Conservation (phyloP, 2,329 filamentous ascomycete genomes). For the Penicillium sp. region DNA sequence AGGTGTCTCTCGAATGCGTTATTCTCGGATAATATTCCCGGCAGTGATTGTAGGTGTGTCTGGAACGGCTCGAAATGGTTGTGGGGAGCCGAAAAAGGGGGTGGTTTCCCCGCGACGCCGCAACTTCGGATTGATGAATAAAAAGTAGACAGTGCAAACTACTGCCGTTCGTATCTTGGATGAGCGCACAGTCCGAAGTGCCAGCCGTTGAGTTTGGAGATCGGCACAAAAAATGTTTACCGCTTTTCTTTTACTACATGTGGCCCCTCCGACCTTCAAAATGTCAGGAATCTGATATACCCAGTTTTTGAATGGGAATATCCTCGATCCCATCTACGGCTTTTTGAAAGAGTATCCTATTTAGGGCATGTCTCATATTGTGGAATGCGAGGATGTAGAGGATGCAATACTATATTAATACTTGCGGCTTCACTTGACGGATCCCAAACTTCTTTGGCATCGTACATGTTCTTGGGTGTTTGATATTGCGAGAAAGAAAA, state of each 20-base stretch:
- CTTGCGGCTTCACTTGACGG: no score
- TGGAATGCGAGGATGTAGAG: no score
- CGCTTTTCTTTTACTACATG: background rate
- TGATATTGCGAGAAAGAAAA: no score
- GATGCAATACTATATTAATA: no score
- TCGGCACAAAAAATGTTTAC: conserved; percentile 20
- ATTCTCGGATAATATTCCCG: background rate
- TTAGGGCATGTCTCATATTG: no score
- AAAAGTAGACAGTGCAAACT: background rate
- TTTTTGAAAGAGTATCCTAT: no score
- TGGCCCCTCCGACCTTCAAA: background rate
- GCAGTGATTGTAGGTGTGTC: conserved; percentile 1
- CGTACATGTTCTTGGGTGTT: no score
- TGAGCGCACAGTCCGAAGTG: conserved; percentile 8
- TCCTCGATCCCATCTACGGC: background rate
- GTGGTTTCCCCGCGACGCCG: conserved; percentile 10
- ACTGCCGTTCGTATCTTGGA: background rate
- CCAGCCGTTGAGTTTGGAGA: conserved; percentile 15
- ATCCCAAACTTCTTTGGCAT: no score
- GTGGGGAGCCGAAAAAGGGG: conserved; percentile 6
- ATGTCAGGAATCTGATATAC: background rate
- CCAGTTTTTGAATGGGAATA: background rate
- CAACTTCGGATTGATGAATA: background rate
- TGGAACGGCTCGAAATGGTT: background rate
- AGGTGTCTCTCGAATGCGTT: background rate